Conservation (phyloP, 73 alveolate genomes). For the Loxodes magnus region DNA sequence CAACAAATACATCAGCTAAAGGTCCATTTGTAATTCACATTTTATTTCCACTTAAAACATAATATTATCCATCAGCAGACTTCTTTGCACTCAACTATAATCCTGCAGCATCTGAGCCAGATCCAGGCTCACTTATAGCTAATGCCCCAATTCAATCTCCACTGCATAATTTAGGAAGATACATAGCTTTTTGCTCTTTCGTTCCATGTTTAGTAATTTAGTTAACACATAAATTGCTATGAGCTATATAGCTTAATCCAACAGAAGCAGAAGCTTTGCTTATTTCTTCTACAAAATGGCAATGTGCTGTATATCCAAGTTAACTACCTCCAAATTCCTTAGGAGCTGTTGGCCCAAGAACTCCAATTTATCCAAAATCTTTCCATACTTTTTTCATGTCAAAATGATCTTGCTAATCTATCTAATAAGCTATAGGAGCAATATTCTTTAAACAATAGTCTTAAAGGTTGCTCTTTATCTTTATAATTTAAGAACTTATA, state of each 20-base stretch:
- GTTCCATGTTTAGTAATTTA: constrained; percentile 48
- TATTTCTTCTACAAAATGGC: constrained; percentile 65
- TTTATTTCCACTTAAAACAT: constrained; percentile 65
- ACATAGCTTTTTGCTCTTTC: constrained; percentile 58
- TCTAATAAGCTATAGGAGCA: constrained; percentile 72
- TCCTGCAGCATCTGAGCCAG: constrained; percentile 83
- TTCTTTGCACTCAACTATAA: constrained; percentile 69
- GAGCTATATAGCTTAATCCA: constrained; percentile 83
- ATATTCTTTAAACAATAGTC: no score
- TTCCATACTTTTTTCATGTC: constrained; percentile 46
- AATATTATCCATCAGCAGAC: constrained; percentile 45
- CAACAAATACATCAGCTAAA: constrained; percentile 70
- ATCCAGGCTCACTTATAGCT: constrained; percentile 81
- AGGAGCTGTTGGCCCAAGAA: constrained; percentile 78
- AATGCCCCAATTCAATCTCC: constrained; percentile 86
- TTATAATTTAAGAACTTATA: no score
- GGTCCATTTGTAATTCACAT: constrained; percentile 96
- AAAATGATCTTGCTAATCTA: constrained; percentile 51
- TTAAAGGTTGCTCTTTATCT: no score
- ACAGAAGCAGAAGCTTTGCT: constrained; percentile 73
- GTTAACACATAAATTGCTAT: constrained; percentile 71
- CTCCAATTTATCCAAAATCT: constrained; percentile 70
- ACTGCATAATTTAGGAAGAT: constrained; percentile 60
- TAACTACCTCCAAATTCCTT: constrained; percentile 60
- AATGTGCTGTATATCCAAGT: constrained; percentile 72